phyloP scores from a whole-genome alignment of 148 eudicot species.

The Suaeda aralocaspica region DNA sequence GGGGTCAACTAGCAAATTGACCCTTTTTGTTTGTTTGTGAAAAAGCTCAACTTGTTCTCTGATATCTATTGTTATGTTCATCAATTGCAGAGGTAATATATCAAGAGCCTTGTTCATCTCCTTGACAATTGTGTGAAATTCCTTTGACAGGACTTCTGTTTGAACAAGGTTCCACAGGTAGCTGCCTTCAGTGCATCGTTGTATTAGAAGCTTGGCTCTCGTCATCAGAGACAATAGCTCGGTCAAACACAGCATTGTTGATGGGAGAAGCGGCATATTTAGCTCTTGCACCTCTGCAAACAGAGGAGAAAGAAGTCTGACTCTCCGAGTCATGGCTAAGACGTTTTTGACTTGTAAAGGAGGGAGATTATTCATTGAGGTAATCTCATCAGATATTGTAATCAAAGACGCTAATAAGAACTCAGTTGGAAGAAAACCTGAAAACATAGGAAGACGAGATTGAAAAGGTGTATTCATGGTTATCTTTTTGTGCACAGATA shows the following conservation, averaged over 20 bases:
- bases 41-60: conserved; percentile 64
- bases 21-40: conserved; percentile 52
- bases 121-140: conserved; percentile 33
- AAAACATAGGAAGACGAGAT: conserved; percentile 35
- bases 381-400: conserved; percentile 40
- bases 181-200: conserved; percentile 15
- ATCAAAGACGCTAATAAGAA: conserved; percentile 48
- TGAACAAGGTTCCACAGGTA: conserved; percentile 48
- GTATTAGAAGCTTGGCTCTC: conserved; percentile 11
- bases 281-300: conserved; percentile 52
- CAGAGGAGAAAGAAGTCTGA: conserved; percentile 49
- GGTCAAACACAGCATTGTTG: conserved; percentile 42
- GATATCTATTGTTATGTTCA: conserved; percentile 39
- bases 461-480: conserved; percentile 38
- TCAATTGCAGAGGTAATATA: conserved; percentile 51
- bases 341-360: conserved; percentile 46
- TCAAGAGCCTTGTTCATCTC: conserved; percentile 58
- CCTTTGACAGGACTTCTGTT: conserved; percentile 46
- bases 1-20: conserved; percentile 34
- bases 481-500: conserved; percentile 4
- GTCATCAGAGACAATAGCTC: conserved; percentile 16
- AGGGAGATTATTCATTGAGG: conserved; percentile 36
- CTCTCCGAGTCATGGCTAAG: conserved; percentile 41
- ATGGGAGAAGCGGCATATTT: conserved; percentile 38
- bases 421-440: conserved; percentile 45